Conservation (phyloP, 2,329 filamentous ascomycete species). For the Fusarium zealandicum region DNA sequence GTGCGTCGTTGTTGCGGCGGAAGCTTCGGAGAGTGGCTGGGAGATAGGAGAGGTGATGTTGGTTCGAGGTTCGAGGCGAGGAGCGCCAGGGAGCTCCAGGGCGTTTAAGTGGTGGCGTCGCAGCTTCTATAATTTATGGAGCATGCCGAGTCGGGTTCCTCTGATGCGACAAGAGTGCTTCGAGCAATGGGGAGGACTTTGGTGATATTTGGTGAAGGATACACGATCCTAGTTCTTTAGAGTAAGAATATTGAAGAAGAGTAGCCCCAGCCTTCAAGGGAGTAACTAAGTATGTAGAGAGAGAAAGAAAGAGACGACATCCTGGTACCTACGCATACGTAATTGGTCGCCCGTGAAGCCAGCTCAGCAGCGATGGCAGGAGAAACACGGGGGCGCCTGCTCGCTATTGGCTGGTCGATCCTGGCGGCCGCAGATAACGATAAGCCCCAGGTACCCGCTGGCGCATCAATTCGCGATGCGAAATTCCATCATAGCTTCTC, state of each 20-base stretch:
- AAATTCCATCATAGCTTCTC: slow-evolving; percentile 22
- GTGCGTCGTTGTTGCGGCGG: slow-evolving; percentile 11
- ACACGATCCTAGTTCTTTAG: background rate
- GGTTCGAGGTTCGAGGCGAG: slow-evolving; percentile 15
- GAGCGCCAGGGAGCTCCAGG: slow-evolving; percentile 20
- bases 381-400: slow-evolving; percentile 10
- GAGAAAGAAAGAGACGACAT: background rate
- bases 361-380: slow-evolving; percentile 34
- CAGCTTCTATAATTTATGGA: slow-evolving; percentile 35
- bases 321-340: slow-evolving; percentile 35
- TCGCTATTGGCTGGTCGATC: slow-evolving; percentile 14
- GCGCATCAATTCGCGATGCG: slow-evolving; percentile 24
- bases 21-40: slow-evolving; percentile 17
- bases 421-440: slow-evolving; percentile 13
- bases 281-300: slow-evolving; percentile 4
- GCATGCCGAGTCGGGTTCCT: slow-evolving; percentile 21
- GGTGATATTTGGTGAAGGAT: background rate
- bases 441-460: slow-evolving; percentile 31
- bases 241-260: slow-evolving; percentile 5
- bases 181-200: background rate
- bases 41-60: slow-evolving; percentile 8
- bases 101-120: slow-evolving; percentile 31
- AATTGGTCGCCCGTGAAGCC: slow-evolving; percentile 41
- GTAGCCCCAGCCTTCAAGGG: slow-evolving; percentile 28
- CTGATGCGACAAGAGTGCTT: slow-evolving; percentile 4